Evolutionary conservation across 305 asterid genomes (phyloP).

Genomic region (Fraxinus platypoda): DNA sequence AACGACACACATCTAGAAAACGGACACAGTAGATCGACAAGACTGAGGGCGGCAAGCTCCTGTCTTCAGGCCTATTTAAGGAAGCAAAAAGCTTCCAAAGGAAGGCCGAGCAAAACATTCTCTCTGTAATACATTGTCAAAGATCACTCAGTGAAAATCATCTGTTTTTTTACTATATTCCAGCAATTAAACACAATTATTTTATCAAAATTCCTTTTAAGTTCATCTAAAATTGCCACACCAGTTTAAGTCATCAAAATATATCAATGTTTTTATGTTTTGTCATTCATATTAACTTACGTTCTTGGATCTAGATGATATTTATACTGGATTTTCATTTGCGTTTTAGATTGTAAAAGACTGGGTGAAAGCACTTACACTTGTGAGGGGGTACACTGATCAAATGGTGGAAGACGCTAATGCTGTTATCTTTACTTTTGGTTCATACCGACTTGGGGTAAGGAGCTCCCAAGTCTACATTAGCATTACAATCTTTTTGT

Average conservation of each 20-base stretch:
- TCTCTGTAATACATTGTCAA: neutral
- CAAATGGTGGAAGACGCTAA: conserved; percentile 95
- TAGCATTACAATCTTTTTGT: neutral
- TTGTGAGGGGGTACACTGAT: conserved; percentile 73
- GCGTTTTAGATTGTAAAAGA: conserved; percentile 64
- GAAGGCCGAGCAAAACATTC: neutral
- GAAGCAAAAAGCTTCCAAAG: neutral
- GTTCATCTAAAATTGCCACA: neutral
- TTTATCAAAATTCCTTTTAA: neutral
- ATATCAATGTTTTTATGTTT: neutral
- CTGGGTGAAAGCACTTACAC: conserved; percentile 87
- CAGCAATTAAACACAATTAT: neutral
- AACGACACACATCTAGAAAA: neutral
- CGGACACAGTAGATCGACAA: neutral
- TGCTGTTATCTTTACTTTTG: conserved; percentile 85
- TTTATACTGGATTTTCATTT: neutral
- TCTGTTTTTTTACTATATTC: neutral
- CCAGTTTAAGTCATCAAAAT: neutral
- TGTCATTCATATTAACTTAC: neutral
- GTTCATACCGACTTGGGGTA: conserved; percentile 97
- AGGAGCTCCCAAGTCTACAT: conserved; percentile 23
- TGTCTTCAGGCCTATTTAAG: neutral
- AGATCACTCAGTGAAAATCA: neutral
- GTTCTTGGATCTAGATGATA: conserved; percentile 9
- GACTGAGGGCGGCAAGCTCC: neutral